Percentiles rank a stretch among this genome's conserved stretches.
These are phyloP conservation scores for Diaporthe ilicicola DNA, from an alignment of 2,329 filamentous ascomycete genomes.

Conservation along the genomic window DNA sequence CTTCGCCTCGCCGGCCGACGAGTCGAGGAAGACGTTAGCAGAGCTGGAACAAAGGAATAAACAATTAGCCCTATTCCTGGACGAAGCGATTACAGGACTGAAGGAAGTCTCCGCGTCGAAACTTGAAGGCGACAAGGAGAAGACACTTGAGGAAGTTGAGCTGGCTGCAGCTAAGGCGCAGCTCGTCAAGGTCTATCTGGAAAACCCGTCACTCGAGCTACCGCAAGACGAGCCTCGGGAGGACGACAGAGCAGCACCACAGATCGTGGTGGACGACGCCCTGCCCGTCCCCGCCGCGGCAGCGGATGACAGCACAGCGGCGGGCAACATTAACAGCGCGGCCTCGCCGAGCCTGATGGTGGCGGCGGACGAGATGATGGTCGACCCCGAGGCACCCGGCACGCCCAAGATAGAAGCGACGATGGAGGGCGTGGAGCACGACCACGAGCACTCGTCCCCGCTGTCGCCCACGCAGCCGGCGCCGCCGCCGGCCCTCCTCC, in stretches of 20 bases:
- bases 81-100: constrained; percentile 70
- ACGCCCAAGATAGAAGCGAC: constrained; percentile 20
- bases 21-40: constrained; percentile 47
- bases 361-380: constrained; percentile 32
- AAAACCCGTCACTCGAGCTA: constrained; percentile 54
- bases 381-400: constrained; percentile 28
- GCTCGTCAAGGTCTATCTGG: constrained; percentile 69
- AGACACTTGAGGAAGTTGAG: constrained; percentile 63
- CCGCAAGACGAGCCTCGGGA: constrained; percentile 42
- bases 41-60: constrained; percentile 72
- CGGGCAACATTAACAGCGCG: constrained; percentile 21
- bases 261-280: constrained; percentile 38
- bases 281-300: constrained; percentile 2
- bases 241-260: constrained; percentile 39
- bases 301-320: neutral
- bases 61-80: constrained; percentile 73
- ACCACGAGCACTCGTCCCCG: constrained; percentile 14
- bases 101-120: constrained; percentile 64
- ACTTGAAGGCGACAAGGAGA: constrained; percentile 56
- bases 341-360: constrained; percentile 26
- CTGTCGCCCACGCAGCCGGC: constrained; percentile 17
- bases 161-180: constrained; percentile 69
- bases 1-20: constrained; percentile 39
- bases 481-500: constrained; percentile 41
- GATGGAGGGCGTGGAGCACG: constrained; percentile 24